A percentile compares a stretch with the other conserved stretches of the same genome.
phyloP scores from a whole-genome alignment of 306 rosid genomes.

The Parietaria judaica region DNA sequence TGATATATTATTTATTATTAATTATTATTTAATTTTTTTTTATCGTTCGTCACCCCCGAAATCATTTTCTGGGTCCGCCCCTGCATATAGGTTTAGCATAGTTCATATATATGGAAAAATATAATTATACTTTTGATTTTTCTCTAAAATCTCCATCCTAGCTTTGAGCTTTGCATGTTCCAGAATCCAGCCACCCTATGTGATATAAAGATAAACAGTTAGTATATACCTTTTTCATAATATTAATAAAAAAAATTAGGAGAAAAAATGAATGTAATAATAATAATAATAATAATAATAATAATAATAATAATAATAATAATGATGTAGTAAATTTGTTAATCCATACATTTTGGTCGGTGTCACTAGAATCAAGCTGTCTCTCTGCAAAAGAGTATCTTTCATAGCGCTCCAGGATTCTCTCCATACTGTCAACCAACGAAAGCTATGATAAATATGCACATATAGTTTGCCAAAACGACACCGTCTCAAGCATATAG shows the following conservation, averaged over 20 bases:
- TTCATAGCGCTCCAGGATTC: slow-evolving; percentile 79
- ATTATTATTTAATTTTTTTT: no score
- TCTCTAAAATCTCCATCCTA: slow-evolving; percentile 62
- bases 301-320: no score
- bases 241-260: no score
- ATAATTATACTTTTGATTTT: slow-evolving; percentile 42
- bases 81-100: no score
- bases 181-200: slow-evolving; percentile 65
- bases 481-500: no score
- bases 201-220: neutral
- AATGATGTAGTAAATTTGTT: no score
- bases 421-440: slow-evolving; percentile 55
- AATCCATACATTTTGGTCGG: slow-evolving; percentile 29
- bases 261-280: neutral
- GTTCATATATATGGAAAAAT: no score
- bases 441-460: neutral
- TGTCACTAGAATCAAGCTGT: slow-evolving; percentile 37
- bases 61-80: no score
- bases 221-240: neutral
- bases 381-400: slow-evolving; percentile 65
- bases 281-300: neutral
- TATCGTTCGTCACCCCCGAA: no score
- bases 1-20: no score
- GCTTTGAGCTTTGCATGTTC: slow-evolving; percentile 84
- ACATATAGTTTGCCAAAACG: neutral